A percentile compares a stretch with the other conserved stretches of the same genome.
Conservation (phyloP, 2,329 filamentous ascomycete species). For the Penicillium italicum region DNA sequence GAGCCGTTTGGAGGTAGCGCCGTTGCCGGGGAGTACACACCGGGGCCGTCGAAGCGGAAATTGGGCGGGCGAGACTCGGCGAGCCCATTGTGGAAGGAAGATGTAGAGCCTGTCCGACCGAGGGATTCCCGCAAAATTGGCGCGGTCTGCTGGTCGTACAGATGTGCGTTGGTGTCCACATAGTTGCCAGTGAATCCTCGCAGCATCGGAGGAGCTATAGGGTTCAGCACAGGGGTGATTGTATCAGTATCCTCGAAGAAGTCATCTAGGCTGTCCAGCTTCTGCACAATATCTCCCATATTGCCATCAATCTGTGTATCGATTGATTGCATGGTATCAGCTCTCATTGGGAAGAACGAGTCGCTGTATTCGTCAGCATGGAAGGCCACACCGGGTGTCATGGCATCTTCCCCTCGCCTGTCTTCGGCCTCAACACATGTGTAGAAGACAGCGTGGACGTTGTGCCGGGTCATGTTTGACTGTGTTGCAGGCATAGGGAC, state of each 20-base stretch:
- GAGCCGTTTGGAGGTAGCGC: constrained; percentile 34
- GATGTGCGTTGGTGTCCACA: constrained; percentile 70
- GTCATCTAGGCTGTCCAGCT: constrained; percentile 74
- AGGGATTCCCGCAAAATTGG: constrained; percentile 84
- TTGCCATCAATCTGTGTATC: constrained; percentile 60
- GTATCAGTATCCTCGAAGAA: constrained; percentile 69
- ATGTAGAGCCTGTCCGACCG: constrained; percentile 65
- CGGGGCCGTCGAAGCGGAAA: constrained; percentile 47
- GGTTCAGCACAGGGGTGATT: constrained; percentile 54
- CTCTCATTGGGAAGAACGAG: constrained; percentile 73
- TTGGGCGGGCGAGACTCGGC: constrained; percentile 65
- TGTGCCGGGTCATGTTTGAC: constrained; percentile 78
- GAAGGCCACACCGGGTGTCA: constrained; percentile 87
- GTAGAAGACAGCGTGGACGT: constrained; percentile 95
- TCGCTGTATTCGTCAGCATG: constrained; percentile 81
- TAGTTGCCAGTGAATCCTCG: constrained; percentile 57
- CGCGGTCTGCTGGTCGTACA: constrained; percentile 90
- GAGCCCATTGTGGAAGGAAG: constrained; percentile 84
- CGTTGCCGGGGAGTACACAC: constrained; percentile 48
- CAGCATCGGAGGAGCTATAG: constrained; percentile 36
- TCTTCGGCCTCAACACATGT: constrained; percentile 71
- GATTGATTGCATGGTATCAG: constrained; percentile 90
- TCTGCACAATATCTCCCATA: constrained; percentile 77
- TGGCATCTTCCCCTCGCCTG: constrained; percentile 57
- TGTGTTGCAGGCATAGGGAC: constrained; percentile 89